These are phyloP conservation scores for Solanum sejunctum DNA, from an alignment of 257 asterid genomes.

Conservation along the genomic window DNA sequence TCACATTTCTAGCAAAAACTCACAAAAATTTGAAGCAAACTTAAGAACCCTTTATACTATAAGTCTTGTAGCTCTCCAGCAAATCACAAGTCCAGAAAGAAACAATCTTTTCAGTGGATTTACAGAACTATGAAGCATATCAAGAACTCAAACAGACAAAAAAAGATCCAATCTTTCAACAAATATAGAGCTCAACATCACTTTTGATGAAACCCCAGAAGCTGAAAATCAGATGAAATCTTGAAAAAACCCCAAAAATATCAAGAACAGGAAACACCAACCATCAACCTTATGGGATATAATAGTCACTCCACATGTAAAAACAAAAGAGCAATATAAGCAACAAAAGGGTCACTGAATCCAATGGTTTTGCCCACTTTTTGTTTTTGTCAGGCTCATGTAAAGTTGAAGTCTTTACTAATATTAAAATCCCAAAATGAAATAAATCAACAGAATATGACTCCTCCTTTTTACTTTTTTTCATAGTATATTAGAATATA, in stretches of 20 bases:
- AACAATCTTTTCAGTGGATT: background rate
- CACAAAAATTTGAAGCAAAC: background rate
- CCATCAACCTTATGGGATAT: background rate
- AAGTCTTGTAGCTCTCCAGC: background rate
- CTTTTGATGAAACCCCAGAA: conserved; percentile 3
- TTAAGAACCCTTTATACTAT: background rate
- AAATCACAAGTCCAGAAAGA: background rate
- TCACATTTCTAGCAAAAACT: background rate
- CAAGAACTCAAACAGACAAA: conserved; percentile 7
- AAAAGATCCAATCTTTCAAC: conserved; percentile 10
- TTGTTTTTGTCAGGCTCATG: background rate
- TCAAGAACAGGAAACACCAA: background rate
- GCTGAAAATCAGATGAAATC: conserved; percentile 6
- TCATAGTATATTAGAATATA: background rate
- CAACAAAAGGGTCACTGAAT: conserved; percentile 9
- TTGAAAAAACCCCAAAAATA: background rate
- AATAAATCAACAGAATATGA: background rate
- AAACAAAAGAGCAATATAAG: background rate
- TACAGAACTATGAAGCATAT: background rate
- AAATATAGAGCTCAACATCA: background rate
- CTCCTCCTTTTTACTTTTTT: background rate
- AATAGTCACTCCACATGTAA: background rate
- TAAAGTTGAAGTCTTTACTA: background rate
- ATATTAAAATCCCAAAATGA: background rate
- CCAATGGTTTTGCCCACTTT: background rate